Evolutionary conservation across 2,329 filamentous ascomycete species (phyloP).

Genomic region (Teratosphaeriaceae sp.): DNA sequence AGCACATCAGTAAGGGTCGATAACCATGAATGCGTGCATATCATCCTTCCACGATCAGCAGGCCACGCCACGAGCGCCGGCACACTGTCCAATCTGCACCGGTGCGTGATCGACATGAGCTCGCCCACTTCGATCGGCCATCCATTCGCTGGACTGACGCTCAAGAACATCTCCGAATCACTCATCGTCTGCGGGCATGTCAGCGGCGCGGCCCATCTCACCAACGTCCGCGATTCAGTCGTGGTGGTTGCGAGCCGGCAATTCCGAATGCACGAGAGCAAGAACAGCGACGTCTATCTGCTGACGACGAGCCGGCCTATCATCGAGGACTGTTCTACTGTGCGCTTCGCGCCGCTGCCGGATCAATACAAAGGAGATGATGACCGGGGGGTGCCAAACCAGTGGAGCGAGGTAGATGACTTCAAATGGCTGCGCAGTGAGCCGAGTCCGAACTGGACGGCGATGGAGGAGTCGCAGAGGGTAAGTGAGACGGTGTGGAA

Average conservation of each 20-base stretch:
- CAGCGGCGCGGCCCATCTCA: slow-evolving; percentile 76
- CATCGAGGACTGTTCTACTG: slow-evolving; percentile 76
- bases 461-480: slow-evolving; percentile 39
- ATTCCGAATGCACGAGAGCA: slow-evolving; percentile 85
- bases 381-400: slow-evolving; percentile 44
- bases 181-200: slow-evolving; percentile 75
- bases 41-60: slow-evolving; percentile 67
- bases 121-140: slow-evolving; percentile 47
- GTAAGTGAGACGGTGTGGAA: slow-evolving; percentile 52
- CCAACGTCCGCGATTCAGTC: slow-evolving; percentile 63
- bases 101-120: slow-evolving; percentile 76
- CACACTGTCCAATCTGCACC: slow-evolving; percentile 60
- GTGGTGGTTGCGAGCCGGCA: slow-evolving; percentile 77
- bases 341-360: slow-evolving; percentile 76
- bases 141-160: slow-evolving; percentile 62
- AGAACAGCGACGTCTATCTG: slow-evolving; percentile 75
- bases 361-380: slow-evolving; percentile 42
- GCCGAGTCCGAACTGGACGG: slow-evolving; percentile 80
- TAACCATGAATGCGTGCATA: slow-evolving; percentile 62
- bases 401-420: slow-evolving; percentile 89
- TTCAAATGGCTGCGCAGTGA: slow-evolving; percentile 94
- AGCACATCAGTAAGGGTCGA: slow-evolving; percentile 54
- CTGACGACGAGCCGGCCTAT: slow-evolving; percentile 79
- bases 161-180: slow-evolving; percentile 64
- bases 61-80: slow-evolving; percentile 66